phyloP scores from a whole-genome alignment of 179 eudicot genomes.

The Camellia oleifera region DNA sequence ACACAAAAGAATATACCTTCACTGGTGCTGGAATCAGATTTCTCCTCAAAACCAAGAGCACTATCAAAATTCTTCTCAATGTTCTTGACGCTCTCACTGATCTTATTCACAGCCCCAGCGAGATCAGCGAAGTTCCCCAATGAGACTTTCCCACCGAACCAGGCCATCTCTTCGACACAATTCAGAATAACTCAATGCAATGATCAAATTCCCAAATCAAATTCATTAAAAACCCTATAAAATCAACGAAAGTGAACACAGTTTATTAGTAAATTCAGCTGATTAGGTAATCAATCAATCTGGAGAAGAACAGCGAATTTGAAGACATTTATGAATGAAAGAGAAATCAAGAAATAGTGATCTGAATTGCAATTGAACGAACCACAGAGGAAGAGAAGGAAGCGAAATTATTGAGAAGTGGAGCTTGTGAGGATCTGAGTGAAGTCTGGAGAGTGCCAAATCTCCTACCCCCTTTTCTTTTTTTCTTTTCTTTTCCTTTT shows the following conservation, averaged over 20 bases:
- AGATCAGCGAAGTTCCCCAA: slow-evolving; percentile 81
- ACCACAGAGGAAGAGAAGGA: not conserved
- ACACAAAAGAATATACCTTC: slow-evolving; percentile 44
- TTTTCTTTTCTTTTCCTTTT: too few relatives aligned
- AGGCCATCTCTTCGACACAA: slow-evolving; percentile 57
- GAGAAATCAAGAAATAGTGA: not conserved
- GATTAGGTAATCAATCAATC: too few relatives aligned
- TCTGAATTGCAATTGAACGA: slow-evolving; percentile 5
- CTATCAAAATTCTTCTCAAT: slow-evolving; percentile 92
- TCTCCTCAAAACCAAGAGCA: slow-evolving; percentile 89
- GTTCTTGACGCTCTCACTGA: slow-evolving; percentile 94
- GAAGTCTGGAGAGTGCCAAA: not conserved
- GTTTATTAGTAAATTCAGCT: not conserved
- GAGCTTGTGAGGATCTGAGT: slow-evolving; percentile 1
- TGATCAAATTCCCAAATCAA: not conserved
- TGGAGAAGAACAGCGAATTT: not conserved
- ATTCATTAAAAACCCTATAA: not conserved
- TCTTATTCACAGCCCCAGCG: slow-evolving; percentile 87
- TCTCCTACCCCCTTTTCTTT: too few relatives aligned
- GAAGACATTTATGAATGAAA: not conserved
- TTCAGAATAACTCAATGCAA: slow-evolving; percentile 1
- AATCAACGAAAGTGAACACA: not conserved
- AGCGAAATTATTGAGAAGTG: not conserved
- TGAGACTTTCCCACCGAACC: slow-evolving; percentile 85
- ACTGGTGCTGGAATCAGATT: slow-evolving; percentile 32